Evolutionary conservation across 176 grass and related monocot genomes (phyloP).

Genomic region (Triticum aestivum): DNA sequence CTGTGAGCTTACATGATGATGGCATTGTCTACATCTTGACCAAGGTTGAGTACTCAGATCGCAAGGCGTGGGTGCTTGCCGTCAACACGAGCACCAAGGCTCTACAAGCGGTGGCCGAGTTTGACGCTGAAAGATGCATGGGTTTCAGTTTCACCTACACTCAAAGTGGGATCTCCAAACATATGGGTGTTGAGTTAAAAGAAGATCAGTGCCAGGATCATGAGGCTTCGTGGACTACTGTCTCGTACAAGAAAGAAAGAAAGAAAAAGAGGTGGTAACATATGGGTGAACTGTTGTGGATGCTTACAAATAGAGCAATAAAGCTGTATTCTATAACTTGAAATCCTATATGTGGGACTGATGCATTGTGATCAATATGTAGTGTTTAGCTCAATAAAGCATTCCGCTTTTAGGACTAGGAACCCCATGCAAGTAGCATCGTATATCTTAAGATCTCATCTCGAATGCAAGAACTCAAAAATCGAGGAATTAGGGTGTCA

Average conservation of each 20-base stretch:
- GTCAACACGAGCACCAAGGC: neutral
- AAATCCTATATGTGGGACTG: too few species aligned
- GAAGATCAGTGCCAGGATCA: neutral
- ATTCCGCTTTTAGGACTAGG: too few species aligned
- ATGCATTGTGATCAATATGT: too few species aligned
- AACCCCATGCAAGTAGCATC: too few species aligned
- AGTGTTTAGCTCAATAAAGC: too few species aligned
- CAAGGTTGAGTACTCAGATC: neutral
- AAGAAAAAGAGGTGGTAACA: too few species aligned
- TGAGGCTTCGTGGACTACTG: neutral
- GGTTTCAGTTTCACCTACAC: neutral
- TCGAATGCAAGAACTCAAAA: too few species aligned
- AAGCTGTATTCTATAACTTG: too few species aligned
- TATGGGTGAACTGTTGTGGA: too few species aligned
- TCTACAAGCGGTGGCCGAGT: neutral
- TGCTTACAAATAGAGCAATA: too few species aligned
- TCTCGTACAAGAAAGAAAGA: neutral
- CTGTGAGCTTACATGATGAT: neutral
- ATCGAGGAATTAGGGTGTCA: too few species aligned
- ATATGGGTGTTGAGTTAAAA: neutral
- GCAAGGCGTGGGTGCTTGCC: neutral
- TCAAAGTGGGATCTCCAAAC: neutral
- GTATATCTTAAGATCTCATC: too few species aligned
- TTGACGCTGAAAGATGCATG: neutral
- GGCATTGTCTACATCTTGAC: neutral